These are phyloP conservation scores for Lipomyces yamanashiensis DNA, from an alignment of 805 yeast species.

Conservation along the genomic window DNA sequence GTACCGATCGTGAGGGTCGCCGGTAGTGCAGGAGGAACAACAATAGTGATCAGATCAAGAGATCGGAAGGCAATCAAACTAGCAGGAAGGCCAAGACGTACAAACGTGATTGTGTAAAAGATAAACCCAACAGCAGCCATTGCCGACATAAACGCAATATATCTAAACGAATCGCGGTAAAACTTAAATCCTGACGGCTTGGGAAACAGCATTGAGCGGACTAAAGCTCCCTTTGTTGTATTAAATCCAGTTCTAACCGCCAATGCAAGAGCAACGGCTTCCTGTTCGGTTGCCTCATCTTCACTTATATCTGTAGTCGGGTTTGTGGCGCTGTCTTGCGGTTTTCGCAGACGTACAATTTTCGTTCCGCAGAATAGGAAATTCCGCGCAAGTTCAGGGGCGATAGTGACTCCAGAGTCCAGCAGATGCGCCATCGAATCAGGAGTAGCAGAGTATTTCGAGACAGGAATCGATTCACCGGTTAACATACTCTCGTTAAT, in stretches of 20 bases:
- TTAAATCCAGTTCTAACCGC: conserved; percentile 89
- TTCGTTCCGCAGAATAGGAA: conserved; percentile 88
- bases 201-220: conserved; percentile 96
- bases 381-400: conserved; percentile 71
- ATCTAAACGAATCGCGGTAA: conserved; percentile 91
- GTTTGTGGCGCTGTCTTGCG: conserved; percentile 40
- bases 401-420: conserved; percentile 53
- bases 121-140: conserved; percentile 86
- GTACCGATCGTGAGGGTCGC: conserved; percentile 97
- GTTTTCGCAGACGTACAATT: conserved; percentile 77
- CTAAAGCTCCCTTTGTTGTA: conserved; percentile 92
- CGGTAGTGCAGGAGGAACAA: conserved; percentile 98
- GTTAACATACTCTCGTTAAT: conserved; percentile 98
- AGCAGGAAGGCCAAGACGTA: conserved; percentile 71
- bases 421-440: conserved; percentile 55
- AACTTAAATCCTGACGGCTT: conserved; percentile 92
- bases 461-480: conserved; percentile 97
- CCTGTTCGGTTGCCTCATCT: conserved; percentile 49
- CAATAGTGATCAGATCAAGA: conserved; percentile 90
- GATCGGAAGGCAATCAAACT: conserved; percentile 82
- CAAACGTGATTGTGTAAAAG: conserved; percentile 80
- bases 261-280: conserved; percentile 82
- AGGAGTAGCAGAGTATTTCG: conserved; percentile 70
- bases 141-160: conserved; percentile 90
- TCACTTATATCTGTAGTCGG: background rate